A percentile compares a stretch with the other conserved stretches of the same genome.
Conservation (phyloP, 805 yeast species). For the Babjeviella inositovora region DNA sequence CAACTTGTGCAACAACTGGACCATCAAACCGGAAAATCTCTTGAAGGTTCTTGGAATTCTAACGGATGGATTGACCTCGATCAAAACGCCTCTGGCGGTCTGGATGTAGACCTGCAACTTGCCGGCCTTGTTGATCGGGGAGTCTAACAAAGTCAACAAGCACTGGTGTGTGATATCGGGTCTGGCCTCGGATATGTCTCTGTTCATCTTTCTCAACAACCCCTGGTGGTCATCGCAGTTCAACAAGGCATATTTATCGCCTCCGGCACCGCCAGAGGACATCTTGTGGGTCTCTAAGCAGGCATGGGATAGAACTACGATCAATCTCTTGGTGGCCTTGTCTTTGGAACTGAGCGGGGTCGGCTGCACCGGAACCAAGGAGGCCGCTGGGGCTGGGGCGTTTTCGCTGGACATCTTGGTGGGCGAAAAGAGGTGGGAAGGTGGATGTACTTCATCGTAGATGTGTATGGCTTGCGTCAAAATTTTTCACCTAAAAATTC, state of each 20-base stretch:
- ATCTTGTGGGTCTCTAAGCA: constrained; percentile 91
- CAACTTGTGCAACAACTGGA: constrained; percentile 82
- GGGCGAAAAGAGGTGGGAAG: no score
- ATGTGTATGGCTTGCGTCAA: no score
- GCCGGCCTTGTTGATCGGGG: constrained; percentile 98
- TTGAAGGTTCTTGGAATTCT: constrained; percentile 97
- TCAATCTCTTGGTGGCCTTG: constrained; percentile 70
- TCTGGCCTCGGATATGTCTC: constrained; percentile 95
- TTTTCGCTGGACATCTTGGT: constrained; percentile 1
- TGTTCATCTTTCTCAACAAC: constrained; percentile 81
- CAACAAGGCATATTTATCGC: constrained; percentile 83
- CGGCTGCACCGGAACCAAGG: constrained; percentile 82
- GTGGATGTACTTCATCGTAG: no score
- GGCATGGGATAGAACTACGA: constrained; percentile 93
- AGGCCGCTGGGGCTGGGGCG: constrained; percentile 28
- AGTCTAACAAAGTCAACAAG: constrained; percentile 80
- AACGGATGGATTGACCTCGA: constrained; percentile 92
- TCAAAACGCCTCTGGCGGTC: constrained; percentile 85
- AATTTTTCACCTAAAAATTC: no score
- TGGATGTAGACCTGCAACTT: constrained; percentile 91
- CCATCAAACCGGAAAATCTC: constrained; percentile 96
- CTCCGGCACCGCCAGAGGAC: constrained; percentile 61
- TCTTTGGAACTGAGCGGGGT: constrained; percentile 68
- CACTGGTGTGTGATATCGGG: constrained; percentile 99
- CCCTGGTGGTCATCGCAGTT: constrained; percentile 99